Evolutionary conservation across 1,284 basidiomycete species (phyloP).

Genomic region (Naganishia albida): DNA sequence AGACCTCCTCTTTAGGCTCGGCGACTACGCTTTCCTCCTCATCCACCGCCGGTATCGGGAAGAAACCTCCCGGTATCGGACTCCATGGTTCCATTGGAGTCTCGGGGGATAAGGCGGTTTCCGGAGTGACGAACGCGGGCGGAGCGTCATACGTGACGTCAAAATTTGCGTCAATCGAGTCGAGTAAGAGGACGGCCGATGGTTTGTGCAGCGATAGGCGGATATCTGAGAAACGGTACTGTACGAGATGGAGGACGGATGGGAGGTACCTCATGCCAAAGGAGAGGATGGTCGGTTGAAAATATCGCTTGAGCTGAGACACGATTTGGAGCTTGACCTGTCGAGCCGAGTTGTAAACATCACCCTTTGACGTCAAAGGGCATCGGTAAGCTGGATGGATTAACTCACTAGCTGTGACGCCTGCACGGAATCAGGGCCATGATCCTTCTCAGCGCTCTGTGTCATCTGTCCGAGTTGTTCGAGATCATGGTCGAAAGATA

Average conservation of each 20-base stretch:
- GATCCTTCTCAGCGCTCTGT: neutral
- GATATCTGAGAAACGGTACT: conserved; percentile 2
- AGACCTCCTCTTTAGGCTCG: neutral
- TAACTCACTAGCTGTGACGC: neutral
- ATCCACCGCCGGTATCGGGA: neutral
- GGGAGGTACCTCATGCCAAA: conserved; percentile 22
- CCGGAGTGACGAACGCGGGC: conserved; percentile 14
- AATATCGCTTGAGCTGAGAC: neutral
- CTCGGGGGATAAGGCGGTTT: conserved; percentile 9
- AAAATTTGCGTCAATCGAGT: conserved; percentile 8
- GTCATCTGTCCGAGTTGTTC: neutral
- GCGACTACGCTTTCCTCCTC: neutral
- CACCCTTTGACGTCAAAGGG: neutral
- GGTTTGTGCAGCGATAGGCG: neutral
- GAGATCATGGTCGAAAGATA: conserved; percentile 6
- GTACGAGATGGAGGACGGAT: conserved; percentile 10
- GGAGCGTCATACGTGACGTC: conserved; percentile 8
- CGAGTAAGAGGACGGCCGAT: neutral
- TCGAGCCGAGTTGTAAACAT: neutral
- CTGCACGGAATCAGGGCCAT: neutral
- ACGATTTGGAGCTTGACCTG: neutral
- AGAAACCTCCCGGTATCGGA: conserved; percentile 2
- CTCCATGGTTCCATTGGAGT: conserved; percentile 6
- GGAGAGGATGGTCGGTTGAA: conserved; percentile 18
- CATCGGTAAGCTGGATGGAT: neutral